A percentile compares a stretch with the other conserved stretches of the same genome.
Conservation (phyloP, 257 asterid genomes). For the Solanum medicagineum region DNA sequence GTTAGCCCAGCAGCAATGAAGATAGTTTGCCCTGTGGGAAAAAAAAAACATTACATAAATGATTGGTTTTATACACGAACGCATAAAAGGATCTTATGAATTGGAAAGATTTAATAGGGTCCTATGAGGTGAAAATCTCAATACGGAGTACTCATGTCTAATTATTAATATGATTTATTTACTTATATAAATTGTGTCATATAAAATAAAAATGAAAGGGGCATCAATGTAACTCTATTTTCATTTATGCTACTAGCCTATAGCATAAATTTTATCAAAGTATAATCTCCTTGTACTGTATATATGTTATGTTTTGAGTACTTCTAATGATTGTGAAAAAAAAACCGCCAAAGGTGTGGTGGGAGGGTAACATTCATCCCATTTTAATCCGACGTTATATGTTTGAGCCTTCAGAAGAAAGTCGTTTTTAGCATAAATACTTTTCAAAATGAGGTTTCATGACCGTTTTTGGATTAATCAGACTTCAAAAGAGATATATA, state of each 20-base stretch:
- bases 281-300: neutral
- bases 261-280: neutral
- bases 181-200: neutral
- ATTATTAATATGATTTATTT: neutral
- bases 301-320: neutral
- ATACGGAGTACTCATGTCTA: neutral
- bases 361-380: neutral
- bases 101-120: neutral
- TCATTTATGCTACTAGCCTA: neutral
- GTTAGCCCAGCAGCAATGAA: slow-evolving; percentile 55
- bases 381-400: neutral
- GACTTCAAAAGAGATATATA: neutral
- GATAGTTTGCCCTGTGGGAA: slow-evolving; percentile 27
- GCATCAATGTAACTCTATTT: neutral
- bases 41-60: neutral
- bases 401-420: neutral
- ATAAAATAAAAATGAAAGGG: too few relatives aligned
- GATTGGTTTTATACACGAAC: neutral
- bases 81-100: neutral
- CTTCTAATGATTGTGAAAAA: neutral
- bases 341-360: neutral
- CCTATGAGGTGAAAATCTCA: neutral
- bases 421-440: neutral
- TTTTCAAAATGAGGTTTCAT: neutral
- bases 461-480: neutral